Evolutionary conservation across 441 rosid species (phyloP).

Genomic region (Erodium moschatum): DNA sequence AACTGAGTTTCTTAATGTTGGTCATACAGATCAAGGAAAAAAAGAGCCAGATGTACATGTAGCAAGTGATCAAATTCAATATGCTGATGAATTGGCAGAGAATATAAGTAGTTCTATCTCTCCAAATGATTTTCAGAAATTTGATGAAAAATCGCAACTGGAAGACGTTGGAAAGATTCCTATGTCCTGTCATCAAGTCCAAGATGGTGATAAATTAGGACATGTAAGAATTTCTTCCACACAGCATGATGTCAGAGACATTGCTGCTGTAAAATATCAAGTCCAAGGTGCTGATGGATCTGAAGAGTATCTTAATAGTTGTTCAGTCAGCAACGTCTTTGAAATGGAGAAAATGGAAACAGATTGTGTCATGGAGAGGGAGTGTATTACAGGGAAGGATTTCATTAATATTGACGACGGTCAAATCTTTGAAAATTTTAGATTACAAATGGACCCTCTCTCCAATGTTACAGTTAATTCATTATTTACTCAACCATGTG

Average conservation of each 20-base stretch:
- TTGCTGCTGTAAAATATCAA: slow-evolving; percentile 19
- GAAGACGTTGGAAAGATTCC: slow-evolving; percentile 36
- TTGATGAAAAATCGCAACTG: slow-evolving; percentile 25
- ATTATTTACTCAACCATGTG: slow-evolving; percentile 22
- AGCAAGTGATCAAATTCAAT: slow-evolving; percentile 24
- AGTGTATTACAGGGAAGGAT: slow-evolving; percentile 26
- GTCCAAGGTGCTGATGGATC: slow-evolving; percentile 27
- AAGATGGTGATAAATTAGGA: slow-evolving; percentile 23
- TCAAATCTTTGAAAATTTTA: slow-evolving; percentile 22
- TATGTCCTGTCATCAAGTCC: slow-evolving; percentile 29
- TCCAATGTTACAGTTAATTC: slow-evolving; percentile 21
- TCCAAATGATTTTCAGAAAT: slow-evolving; percentile 22
- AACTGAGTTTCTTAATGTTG: slow-evolving; percentile 18
- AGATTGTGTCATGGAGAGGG: slow-evolving; percentile 23
- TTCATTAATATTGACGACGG: slow-evolving; percentile 14
- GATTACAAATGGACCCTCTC: slow-evolving; percentile 27
- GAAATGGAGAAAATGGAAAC: slow-evolving; percentile 25
- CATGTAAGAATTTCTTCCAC: slow-evolving; percentile 18
- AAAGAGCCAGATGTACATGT: slow-evolving; percentile 21
- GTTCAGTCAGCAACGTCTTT: slow-evolving; percentile 28
- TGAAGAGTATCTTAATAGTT: slow-evolving; percentile 24
- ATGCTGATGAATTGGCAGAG: slow-evolving; percentile 23
- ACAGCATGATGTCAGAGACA: slow-evolving; percentile 22
- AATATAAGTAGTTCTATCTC: slow-evolving; percentile 19
- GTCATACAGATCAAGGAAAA: slow-evolving; percentile 26